These are phyloP conservation scores for Hanseniaspora singularis DNA, from an alignment of 805 yeast species.

Conservation along the genomic window DNA sequence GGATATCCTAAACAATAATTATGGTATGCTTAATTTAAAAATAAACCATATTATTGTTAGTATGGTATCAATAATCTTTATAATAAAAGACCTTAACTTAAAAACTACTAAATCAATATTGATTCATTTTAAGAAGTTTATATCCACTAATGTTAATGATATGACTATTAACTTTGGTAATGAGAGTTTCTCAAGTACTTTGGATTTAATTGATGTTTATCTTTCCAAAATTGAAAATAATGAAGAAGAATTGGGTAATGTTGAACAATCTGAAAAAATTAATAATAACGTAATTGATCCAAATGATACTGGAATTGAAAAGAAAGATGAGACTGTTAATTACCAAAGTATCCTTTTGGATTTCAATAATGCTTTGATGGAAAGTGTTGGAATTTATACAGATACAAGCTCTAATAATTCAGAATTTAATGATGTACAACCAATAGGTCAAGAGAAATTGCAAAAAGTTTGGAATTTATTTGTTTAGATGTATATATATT, in stretches of 20 bases:
- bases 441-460: too few species aligned
- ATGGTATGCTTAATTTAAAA: neutral
- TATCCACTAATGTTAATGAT: neutral
- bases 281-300: neutral
- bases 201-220: neutral
- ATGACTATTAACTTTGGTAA: neutral
- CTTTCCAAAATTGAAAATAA: neutral
- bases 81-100: neutral
- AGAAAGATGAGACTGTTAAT: neutral
- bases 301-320: neutral
- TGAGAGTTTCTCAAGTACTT: neutral
- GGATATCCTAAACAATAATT: neutral
- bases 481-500: too few species aligned
- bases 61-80: neutral
- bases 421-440: too few species aligned
- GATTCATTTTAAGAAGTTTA: neutral
- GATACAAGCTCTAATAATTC: too few species aligned
- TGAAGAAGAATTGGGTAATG: neutral
- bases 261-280: too few species aligned
- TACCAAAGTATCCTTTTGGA: too few species aligned
- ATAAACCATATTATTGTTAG: neutral
- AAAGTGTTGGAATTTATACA: too few species aligned
- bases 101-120: neutral
- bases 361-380: too few species aligned
- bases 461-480: too few species aligned